Evolutionary conservation across 179 eudicot species (phyloP).

Genomic region (Heliamphora pulchella): DNA sequence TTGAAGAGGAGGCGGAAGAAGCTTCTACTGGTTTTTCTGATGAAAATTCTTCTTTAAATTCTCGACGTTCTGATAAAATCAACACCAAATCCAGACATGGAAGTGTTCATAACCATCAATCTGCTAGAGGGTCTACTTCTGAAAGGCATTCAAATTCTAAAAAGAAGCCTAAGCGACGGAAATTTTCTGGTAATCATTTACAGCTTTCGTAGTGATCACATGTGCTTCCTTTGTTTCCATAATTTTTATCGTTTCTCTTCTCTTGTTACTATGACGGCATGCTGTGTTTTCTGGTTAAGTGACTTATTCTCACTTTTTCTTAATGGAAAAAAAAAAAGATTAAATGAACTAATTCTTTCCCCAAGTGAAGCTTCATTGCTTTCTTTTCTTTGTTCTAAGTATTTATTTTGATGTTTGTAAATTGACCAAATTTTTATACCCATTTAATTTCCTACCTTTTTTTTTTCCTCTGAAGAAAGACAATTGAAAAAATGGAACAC

Average conservation of each 20-base stretch:
- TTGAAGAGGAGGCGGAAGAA: slow-evolving; percentile 35
- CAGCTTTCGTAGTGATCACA: neutral
- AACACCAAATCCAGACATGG: slow-evolving; percentile 28
- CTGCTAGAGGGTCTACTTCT: slow-evolving; percentile 34
- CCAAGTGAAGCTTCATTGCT: neutral
- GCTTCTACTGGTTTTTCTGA: slow-evolving; percentile 27
- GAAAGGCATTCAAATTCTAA: slow-evolving; percentile 39
- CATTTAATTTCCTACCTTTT: too few relatives aligned
- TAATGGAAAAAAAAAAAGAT: too few relatives aligned
- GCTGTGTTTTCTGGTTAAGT: neutral
- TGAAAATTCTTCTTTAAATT: slow-evolving; percentile 28
- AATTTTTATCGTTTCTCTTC: neutral
- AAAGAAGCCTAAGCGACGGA: slow-evolving; percentile 58
- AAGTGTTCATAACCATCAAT: slow-evolving; percentile 31
- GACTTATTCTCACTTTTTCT: neutral
- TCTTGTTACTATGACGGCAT: neutral
- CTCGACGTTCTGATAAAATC: slow-evolving; percentile 28
- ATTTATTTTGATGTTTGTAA: too few relatives aligned
- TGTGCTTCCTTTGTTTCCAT: too few relatives aligned
- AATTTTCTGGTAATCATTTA: slow-evolving; percentile 45
- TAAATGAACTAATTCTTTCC: neutral
- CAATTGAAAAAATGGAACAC: too few relatives aligned
- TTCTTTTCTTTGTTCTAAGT: neutral
- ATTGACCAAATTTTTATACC: too few relatives aligned
- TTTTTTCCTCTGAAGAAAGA: too few relatives aligned